Evolutionary conservation across 352 stramenopile genomes (phyloP).

Genomic region (Globisporangium viniferum): DNA sequence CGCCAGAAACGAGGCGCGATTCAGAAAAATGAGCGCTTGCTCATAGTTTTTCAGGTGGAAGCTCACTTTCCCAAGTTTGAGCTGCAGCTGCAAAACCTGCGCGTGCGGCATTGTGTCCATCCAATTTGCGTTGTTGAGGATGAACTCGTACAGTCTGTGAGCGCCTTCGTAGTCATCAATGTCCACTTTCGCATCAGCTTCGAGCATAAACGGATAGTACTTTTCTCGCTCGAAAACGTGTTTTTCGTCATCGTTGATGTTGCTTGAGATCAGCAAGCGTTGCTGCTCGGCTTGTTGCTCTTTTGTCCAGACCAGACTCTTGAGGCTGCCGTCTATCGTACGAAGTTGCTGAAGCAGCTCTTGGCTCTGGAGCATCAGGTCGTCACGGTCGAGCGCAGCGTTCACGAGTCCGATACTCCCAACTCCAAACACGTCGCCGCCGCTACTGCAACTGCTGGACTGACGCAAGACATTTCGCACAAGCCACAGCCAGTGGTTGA

Average conservation of each 20-base stretch:
- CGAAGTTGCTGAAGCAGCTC: slow-evolving; percentile 41
- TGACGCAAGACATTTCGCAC: slow-evolving; percentile 3
- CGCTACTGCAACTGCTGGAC: neutral
- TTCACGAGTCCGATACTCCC: slow-evolving; percentile 48
- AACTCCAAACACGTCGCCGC: slow-evolving; percentile 21
- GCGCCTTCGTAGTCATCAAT: slow-evolving; percentile 47
- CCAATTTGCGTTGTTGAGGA: slow-evolving; percentile 38
- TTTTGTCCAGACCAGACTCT: slow-evolving; percentile 39
- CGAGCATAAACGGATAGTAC: slow-evolving; percentile 39
- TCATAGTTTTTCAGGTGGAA: slow-evolving; percentile 48
- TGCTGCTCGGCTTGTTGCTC: slow-evolving; percentile 28
- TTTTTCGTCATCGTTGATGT: neutral
- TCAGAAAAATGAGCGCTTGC: slow-evolving; percentile 45
- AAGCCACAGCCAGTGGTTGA: slow-evolving; percentile 28
- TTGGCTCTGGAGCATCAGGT: slow-evolving; percentile 46
- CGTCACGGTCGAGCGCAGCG: slow-evolving; percentile 42
- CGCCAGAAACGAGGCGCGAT: slow-evolving; percentile 39
- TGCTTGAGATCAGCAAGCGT: neutral
- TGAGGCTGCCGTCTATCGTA: slow-evolving; percentile 31
- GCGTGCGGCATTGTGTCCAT: slow-evolving; percentile 30
- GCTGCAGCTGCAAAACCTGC: slow-evolving; percentile 29
- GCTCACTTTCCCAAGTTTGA: slow-evolving; percentile 34
- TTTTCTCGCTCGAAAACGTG: slow-evolving; percentile 28
- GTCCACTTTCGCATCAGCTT: slow-evolving; percentile 62
- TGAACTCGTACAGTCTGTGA: slow-evolving; percentile 36